Evolutionary conservation across 192 early-diverging fungal species (phyloP).

Genomic region (Rhizophlyctis rosea): DNA sequence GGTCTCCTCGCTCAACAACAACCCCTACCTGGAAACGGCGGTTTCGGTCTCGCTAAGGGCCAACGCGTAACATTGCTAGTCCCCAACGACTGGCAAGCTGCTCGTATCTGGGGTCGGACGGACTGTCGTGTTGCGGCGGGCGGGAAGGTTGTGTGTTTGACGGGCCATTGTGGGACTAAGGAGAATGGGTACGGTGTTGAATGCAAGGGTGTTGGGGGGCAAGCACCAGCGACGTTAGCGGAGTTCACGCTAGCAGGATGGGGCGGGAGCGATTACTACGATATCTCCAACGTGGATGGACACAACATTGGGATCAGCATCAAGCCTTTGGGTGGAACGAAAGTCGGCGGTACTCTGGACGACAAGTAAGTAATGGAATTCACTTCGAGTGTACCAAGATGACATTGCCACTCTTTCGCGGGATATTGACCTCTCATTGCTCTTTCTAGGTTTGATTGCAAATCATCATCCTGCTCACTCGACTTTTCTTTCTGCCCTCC

Average conservation of each 20-base stretch:
- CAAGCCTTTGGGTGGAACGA: constrained; percentile 18
- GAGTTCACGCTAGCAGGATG: constrained; percentile 32
- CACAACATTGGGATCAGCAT: constrained; percentile 28
- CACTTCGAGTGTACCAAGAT: no score
- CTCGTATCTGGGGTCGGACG: constrained; percentile 26
- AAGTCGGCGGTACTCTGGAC: no score
- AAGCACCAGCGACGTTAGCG: constrained; percentile 27
- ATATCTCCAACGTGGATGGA: constrained; percentile 32
- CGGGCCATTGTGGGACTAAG: constrained; percentile 27
- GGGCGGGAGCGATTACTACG: constrained; percentile 33
- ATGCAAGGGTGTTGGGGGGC: constrained; percentile 25
- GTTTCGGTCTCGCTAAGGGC: no score
- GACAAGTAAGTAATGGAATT: no score
- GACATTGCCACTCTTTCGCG: no score
- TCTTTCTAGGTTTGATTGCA: no score
- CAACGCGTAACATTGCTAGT: no score
- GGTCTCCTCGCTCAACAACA: no score
- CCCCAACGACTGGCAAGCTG: constrained; percentile 15
- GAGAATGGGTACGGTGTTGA: constrained; percentile 23
- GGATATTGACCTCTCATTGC: no score
- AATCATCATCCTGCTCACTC: not conserved
- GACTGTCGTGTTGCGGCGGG: constrained; percentile 6
- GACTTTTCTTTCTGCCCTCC: not conserved
- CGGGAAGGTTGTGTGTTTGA: constrained; percentile 22
- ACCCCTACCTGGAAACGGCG: no score